phyloP scores from a whole-genome alignment of 2,329 filamentous ascomycete genomes.

The Cladophialophora carrionii region DNA sequence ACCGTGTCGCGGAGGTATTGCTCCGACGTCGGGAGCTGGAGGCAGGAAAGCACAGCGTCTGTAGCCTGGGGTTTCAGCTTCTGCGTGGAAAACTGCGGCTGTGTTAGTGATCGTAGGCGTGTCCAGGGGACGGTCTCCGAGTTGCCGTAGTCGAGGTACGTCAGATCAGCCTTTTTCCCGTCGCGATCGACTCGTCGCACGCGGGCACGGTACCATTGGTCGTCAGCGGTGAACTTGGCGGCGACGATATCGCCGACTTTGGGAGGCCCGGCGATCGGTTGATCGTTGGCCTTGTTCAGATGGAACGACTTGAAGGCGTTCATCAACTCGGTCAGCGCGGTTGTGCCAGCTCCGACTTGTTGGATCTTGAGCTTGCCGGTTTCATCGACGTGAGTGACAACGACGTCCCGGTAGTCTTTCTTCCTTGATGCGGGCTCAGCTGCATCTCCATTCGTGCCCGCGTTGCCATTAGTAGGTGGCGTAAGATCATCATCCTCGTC shows the following conservation, averaged over 20 bases:
- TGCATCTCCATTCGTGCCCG: slow-evolving; percentile 57
- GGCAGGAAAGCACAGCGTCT: slow-evolving; percentile 83
- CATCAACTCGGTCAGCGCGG: slow-evolving; percentile 85
- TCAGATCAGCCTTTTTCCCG: slow-evolving; percentile 82
- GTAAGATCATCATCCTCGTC: slow-evolving; percentile 61
- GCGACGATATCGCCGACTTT: slow-evolving; percentile 92
- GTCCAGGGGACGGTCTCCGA: slow-evolving; percentile 85
- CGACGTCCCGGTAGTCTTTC: slow-evolving; percentile 91
- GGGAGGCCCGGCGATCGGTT: slow-evolving; percentile 71
- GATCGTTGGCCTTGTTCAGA: slow-evolving; percentile 77
- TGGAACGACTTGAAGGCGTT: slow-evolving; percentile 89
- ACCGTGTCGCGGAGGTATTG: slow-evolving; percentile 86
- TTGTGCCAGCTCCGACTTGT: slow-evolving; percentile 82
- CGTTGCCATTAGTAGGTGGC: slow-evolving; percentile 50
- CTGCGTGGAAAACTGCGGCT: slow-evolving; percentile 75
- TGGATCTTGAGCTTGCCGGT: slow-evolving; percentile 87
- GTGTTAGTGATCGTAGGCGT: slow-evolving; percentile 76
- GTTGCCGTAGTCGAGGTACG: slow-evolving; percentile 98
- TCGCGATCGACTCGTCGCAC: slow-evolving; percentile 91
- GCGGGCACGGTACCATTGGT: slow-evolving; percentile 91
- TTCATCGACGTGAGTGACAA: slow-evolving; percentile 86
- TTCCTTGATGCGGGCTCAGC: slow-evolving; percentile 63
- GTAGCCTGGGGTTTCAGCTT: slow-evolving; percentile 85
- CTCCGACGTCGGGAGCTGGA: slow-evolving; percentile 79
- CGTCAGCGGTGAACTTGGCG: slow-evolving; percentile 85